Evolutionary conservation across 306 rosid genomes (phyloP).

Genomic region (Arachis stenosperma): DNA sequence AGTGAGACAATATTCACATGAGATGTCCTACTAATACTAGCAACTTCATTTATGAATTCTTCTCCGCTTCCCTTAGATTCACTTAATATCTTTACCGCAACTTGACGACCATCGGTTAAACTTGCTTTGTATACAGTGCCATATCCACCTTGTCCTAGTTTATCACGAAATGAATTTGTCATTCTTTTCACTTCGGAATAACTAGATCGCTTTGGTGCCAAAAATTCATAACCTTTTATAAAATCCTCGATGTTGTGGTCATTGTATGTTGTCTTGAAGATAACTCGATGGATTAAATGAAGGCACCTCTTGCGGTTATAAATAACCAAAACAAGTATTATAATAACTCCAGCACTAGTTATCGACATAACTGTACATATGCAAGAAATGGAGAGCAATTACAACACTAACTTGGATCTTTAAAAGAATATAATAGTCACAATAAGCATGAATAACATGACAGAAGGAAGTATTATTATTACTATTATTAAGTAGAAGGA

Average conservation of each 20-base stretch:
- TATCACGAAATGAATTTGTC: background rate
- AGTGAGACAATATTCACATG: too few relatives aligned
- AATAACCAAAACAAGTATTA: background rate
- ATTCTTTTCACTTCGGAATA: background rate
- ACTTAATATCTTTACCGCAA: background rate
- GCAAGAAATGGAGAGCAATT: background rate
- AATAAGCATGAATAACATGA: too few relatives aligned
- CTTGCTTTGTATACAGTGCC: background rate
- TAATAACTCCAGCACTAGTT: background rate
- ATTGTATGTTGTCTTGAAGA: background rate
- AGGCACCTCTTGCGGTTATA: background rate
- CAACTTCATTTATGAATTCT: background rate
- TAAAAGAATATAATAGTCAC: too few relatives aligned
- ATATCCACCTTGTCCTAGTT: background rate
- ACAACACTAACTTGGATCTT: background rate
- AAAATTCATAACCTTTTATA: too few relatives aligned
- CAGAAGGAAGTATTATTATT: too few relatives aligned
- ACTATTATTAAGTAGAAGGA: too few relatives aligned
- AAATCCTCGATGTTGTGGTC: background rate
- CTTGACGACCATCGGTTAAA: background rate
- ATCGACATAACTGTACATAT: background rate
- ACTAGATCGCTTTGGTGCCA: background rate
- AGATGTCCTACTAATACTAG: too few relatives aligned
- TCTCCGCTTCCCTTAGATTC: background rate
- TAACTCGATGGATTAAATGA: too few relatives aligned